Evolutionary conservation across 2,329 filamentous ascomycete genomes (phyloP).

Genomic region (Gaeumannomyces tritici): DNA sequence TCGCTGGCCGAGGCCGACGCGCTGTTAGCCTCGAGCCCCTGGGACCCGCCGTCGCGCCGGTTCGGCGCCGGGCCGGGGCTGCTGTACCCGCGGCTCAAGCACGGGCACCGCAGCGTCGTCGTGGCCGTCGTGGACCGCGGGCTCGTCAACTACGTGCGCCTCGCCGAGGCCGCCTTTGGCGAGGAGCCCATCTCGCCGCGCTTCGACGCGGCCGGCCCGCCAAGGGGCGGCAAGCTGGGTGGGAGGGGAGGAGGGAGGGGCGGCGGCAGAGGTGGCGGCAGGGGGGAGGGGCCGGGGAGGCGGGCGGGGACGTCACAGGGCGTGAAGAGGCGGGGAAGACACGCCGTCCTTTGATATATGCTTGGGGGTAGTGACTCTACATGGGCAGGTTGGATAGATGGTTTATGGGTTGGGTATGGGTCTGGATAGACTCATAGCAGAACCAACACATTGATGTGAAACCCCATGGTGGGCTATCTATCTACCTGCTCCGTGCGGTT

Average conservation of each 20-base stretch:
- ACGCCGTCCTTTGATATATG: neutral
- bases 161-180: slow-evolving; percentile 72
- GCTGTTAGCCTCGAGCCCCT: slow-evolving; percentile 65
- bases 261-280: slow-evolving; percentile 17
- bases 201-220: slow-evolving; percentile 28
- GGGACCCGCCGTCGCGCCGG: slow-evolving; percentile 43
- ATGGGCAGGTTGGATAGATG: too few species aligned
- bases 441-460: too few species aligned
- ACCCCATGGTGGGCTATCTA: neutral
- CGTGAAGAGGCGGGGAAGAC: slow-evolving; percentile 1
- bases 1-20: slow-evolving; percentile 60
- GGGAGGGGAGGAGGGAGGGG: slow-evolving; percentile 17
- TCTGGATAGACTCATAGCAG: neutral
- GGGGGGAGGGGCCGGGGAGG: slow-evolving; percentile 30
- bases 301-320: slow-evolving; percentile 17
- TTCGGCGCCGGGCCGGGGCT: slow-evolving; percentile 12
- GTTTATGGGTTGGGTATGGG: too few species aligned
- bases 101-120: slow-evolving; percentile 75
- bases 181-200: slow-evolving; percentile 63
- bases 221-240: slow-evolving; percentile 26
- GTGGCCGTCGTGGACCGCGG: slow-evolving; percentile 86
- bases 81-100: slow-evolving; percentile 70
- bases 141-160: slow-evolving; percentile 75
- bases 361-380: too few species aligned
- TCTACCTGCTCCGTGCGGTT: neutral